These are phyloP conservation scores for Pistacia integerrima DNA, from an alignment of 345 rosid genomes.

Conservation along the genomic window DNA sequence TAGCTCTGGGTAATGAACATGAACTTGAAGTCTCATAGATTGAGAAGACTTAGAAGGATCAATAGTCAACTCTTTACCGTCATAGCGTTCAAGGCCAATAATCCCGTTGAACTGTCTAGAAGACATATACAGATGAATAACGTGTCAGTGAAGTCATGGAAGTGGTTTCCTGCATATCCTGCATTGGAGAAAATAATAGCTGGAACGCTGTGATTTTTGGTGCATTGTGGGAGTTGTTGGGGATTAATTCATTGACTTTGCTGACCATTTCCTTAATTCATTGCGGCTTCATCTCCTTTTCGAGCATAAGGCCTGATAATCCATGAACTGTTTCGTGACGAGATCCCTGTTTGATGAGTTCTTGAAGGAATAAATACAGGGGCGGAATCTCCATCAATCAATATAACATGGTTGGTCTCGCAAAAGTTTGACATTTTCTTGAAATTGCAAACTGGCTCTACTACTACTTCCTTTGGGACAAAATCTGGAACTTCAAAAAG, in stretches of 20 bases:
- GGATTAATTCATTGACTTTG: conserved; percentile 31
- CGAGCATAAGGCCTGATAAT: conserved; percentile 65
- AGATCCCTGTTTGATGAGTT: conserved; percentile 2
- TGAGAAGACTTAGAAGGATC: conserved; percentile 52
- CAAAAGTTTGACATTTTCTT: conserved; percentile 65
- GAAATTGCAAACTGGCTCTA: conserved; percentile 40
- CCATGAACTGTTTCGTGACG: conserved; percentile 34
- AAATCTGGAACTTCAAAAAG: conserved; percentile 23
- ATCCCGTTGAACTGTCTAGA: conserved; percentile 50
- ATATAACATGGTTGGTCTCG: conserved; percentile 57
- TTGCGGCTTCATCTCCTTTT: conserved; percentile 51
- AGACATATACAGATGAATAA: conserved; percentile 63
- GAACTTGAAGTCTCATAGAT: conserved; percentile 61
- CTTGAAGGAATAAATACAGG: conserved; percentile 39
- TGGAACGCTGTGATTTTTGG: conserved; percentile 44
- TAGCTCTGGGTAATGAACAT: conserved; percentile 45
- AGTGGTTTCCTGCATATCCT: conserved; percentile 77
- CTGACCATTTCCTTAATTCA: conserved; percentile 61
- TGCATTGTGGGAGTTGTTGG: conserved; percentile 32
- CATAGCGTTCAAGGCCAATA: conserved; percentile 60
- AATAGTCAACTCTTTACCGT: conserved; percentile 55
- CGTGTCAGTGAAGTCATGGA: conserved; percentile 70
- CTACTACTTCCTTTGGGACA: conserved; percentile 12
- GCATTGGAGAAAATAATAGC: conserved; percentile 69
- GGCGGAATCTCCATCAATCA: conserved; percentile 54